Conservation (phyloP, 305 asterid genomes). For the Solanum hybrid region DNA sequence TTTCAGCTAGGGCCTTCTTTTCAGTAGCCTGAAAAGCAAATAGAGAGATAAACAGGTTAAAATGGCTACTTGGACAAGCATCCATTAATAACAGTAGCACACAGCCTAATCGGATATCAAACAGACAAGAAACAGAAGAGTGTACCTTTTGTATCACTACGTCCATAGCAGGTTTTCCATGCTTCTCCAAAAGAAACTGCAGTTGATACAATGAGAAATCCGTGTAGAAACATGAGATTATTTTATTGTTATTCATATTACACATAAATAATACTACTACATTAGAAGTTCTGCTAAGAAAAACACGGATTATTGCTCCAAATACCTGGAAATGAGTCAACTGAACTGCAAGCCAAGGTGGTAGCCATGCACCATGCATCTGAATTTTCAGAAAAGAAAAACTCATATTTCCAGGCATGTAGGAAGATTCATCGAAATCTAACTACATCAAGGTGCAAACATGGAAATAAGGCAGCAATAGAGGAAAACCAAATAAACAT, state of each 20-base stretch:
- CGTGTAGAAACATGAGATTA: not conserved
- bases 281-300: not conserved
- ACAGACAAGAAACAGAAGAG: conserved; percentile 1
- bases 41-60: not conserved
- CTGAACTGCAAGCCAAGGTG: conserved; percentile 78
- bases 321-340: conserved; percentile 46
- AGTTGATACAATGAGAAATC: conserved; percentile 9
- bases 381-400: conserved; percentile 5
- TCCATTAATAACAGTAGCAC: not conserved
- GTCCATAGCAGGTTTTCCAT: conserved; percentile 72
- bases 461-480: not conserved
- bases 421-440: not conserved
- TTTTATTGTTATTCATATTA: not conserved
- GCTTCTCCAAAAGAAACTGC: conserved; percentile 54
- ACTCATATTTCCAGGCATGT: not conserved
- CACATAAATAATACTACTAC: not conserved
- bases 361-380: conserved; percentile 95
- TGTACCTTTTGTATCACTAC: conserved; percentile 48
- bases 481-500: not conserved
- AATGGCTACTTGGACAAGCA: not conserved
- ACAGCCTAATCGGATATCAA: not conserved
- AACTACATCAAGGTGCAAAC: not conserved
- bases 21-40: conserved; percentile 48
- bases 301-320: not conserved
- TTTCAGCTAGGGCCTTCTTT: conserved; percentile 64